A percentile compares a stretch with the other conserved stretches of the same genome.
Conservation (phyloP, 805 yeast species). For the Candida pseudofarinosa region DNA sequence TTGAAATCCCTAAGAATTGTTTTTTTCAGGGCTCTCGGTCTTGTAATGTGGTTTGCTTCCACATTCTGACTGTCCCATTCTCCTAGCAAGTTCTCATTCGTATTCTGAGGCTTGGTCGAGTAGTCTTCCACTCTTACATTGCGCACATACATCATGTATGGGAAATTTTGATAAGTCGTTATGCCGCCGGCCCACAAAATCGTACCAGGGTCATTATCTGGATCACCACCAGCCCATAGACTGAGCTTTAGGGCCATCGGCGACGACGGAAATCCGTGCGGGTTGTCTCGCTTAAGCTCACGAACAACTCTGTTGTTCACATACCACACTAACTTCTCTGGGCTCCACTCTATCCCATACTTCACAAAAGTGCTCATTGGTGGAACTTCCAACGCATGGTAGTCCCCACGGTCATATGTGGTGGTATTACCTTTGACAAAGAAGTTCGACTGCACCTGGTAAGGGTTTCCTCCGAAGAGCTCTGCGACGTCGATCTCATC, state of each 20-base stretch:
- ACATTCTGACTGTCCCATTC: conserved; percentile 13
- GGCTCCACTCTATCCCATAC: conserved; percentile 38
- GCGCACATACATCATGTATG: conserved; percentile 28
- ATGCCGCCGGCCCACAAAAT: conserved; percentile 39
- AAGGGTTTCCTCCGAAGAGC: conserved; percentile 32
- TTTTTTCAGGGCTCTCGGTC: too few species aligned
- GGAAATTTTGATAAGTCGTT: conserved; percentile 27
- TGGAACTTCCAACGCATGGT: conserved; percentile 21
- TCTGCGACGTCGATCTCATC: conserved; percentile 42
- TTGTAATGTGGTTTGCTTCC: too few species aligned
- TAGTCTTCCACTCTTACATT: conserved; percentile 23
- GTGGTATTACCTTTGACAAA: conserved; percentile 37
- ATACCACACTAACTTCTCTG: conserved; percentile 25
- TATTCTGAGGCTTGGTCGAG: conserved; percentile 24
- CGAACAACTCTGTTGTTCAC: conserved; percentile 27
- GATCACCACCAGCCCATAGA: conserved; percentile 43
- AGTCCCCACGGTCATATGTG: conserved; percentile 32
- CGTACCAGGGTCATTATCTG: conserved; percentile 29
- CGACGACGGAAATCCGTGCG: conserved; percentile 30
- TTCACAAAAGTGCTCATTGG: conserved; percentile 23
- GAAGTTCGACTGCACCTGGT: conserved; percentile 32
- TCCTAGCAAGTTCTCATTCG: conserved; percentile 21
- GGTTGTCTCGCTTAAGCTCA: conserved; percentile 12
- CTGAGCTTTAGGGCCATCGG: conserved; percentile 36
- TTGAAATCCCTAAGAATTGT: too few species aligned